Evolutionary conservation across 176 grass and related monocot genomes (phyloP).

Genomic region (Ensete glaucum): DNA sequence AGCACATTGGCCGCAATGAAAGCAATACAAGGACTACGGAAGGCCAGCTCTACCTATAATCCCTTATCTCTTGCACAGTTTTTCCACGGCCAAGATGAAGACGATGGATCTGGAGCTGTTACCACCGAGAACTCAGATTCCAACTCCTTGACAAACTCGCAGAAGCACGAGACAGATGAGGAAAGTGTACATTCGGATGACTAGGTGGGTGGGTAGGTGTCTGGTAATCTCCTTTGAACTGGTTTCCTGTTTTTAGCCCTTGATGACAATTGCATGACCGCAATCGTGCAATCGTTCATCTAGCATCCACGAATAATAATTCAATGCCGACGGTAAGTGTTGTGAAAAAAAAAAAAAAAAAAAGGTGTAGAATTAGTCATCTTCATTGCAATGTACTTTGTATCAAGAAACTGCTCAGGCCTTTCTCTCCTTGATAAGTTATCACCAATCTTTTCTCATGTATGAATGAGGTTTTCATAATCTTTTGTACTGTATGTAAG

Average conservation of each 20-base stretch:
- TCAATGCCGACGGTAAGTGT: neutral
- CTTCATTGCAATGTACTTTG: too few species aligned
- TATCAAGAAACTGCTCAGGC: neutral
- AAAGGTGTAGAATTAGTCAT: neutral
- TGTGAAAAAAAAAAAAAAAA: neutral
- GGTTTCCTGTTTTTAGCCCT: neutral
- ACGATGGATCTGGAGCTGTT: constrained; percentile 57
- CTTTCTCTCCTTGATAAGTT: neutral
- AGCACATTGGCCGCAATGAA: constrained; percentile 82
- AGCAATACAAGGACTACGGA: constrained; percentile 72
- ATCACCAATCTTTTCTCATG: too few species aligned
- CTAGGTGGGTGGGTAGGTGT: neutral
- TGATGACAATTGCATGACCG: neutral
- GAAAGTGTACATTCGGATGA: constrained; percentile 44
- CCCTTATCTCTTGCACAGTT: constrained; percentile 71
- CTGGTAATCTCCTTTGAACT: neutral
- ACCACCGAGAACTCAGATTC: constrained; percentile 61
- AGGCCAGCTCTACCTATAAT: constrained; percentile 82
- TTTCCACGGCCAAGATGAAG: constrained; percentile 61
- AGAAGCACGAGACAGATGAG: constrained; percentile 45
- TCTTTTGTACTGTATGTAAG: too few species aligned
- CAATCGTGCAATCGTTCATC: neutral
- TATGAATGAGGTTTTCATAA: too few species aligned
- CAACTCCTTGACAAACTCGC: constrained; percentile 36
- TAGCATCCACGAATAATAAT: neutral